Base-by-base conservation (phyloP, 2,329 filamentous ascomycete species). In the Phialemonium atrogriseum region DNA sequence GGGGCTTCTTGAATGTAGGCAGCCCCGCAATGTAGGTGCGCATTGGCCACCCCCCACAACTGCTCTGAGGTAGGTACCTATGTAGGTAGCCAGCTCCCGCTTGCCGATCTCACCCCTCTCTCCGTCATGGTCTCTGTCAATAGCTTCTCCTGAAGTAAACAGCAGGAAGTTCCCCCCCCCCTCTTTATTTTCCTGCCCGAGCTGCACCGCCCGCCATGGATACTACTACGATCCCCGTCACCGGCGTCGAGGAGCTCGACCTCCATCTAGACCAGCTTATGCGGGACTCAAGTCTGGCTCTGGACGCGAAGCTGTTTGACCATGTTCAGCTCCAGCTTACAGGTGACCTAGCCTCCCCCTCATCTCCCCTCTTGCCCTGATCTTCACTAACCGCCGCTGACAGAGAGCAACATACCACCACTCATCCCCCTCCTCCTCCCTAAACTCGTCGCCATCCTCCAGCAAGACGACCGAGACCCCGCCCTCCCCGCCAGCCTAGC, bases 241-340 rank as follows among this genome's bases (percentile, higher is more conserved):
- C 60, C 6, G 66, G 70, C 7, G 55, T 77, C 12, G 58, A 67
- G 14, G 70, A 73, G 41, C 60, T 80, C 14, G 60, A 69, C 29
- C 49, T 48, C 14, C 75, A 79, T 47, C 57, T 80, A 11, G 58
- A 67, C 30, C 52, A 64, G 17, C 55, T 78, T n/a, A 39, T 62
- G 12, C 47, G 53, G 16, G 60, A 67, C 37, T 55, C 65, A 12
- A 53, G 55, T 1, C 49, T 60, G 2, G 48, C 56, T 1, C 54
- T 72, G 21, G 52, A 68, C 37, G 52, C 55, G 9, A 67, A 66
- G 41, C 56, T 78, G 3, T 69, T 79, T 36, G 74, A 78, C 45
- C 56, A 73, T 45, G 65, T 78, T 26, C 66, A 72, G 43, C 62
- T 77, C 4, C 72, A 77, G 45, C 56, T 79, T 11, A 76, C 61